phyloP scores from a whole-genome alignment of 2,329 filamentous ascomycete species.

The Nemania abortiva region DNA sequence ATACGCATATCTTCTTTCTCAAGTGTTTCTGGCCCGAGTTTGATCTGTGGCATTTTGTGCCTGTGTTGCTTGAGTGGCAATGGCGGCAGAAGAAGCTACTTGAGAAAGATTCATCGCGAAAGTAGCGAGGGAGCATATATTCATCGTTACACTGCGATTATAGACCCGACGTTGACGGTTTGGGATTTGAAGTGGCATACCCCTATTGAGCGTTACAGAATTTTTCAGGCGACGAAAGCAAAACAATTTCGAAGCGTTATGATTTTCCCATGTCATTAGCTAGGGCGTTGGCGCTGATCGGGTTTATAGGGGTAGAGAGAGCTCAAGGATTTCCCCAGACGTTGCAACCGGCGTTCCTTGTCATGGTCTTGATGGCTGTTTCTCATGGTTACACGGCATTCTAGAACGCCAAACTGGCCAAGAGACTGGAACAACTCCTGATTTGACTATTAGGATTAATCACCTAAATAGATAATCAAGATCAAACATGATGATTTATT shows the following conservation, averaged over 20 bases:
- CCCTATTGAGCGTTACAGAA: conserved; percentile 8
- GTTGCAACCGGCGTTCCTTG: conserved; percentile 1
- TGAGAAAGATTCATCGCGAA: conserved; percentile 62
- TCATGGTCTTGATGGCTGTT: neutral
- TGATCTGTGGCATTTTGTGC: conserved; percentile 91
- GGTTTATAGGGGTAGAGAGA: conserved; percentile 1
- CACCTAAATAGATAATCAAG: neutral
- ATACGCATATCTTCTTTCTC: conserved; percentile 92
- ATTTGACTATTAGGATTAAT: neutral
- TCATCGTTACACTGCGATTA: conserved; percentile 1
- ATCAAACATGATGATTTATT: neutral
- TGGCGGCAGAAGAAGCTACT: conserved; percentile 73
- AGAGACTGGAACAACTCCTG: neutral
- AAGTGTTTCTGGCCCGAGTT: conserved; percentile 97
- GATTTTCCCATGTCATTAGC: conserved; percentile 3
- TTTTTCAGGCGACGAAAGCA: neutral
- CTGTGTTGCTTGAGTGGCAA: conserved; percentile 92
- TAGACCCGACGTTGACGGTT: conserved; percentile 1
- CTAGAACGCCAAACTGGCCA: neutral
- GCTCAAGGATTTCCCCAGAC: conserved; percentile 5
- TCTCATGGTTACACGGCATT: conserved; percentile 2
- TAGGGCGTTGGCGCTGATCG: conserved; percentile 16
- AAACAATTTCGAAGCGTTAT: conserved; percentile 11
- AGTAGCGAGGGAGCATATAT: conserved; percentile 33
- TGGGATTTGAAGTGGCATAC: conserved; percentile 9